Evolutionary conservation across 495 filamentous ascomycete species (phyloP).

Genomic region (Podospora anserina): DNA sequence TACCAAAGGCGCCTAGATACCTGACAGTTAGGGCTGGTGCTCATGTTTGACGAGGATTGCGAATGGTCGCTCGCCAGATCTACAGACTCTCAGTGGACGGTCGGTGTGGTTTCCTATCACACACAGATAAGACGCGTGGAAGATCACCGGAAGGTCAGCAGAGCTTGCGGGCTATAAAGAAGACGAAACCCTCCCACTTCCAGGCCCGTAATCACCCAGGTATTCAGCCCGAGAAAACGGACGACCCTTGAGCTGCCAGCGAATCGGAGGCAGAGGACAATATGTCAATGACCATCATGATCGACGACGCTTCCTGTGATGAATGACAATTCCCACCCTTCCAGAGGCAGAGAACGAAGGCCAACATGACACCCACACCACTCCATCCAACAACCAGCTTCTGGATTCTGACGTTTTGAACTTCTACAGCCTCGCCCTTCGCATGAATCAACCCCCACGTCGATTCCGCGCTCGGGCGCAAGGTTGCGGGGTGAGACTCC

Average conservation of each 20-base stretch:
- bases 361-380: neutral
- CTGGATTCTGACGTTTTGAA: neutral
- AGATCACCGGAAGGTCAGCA: neutral
- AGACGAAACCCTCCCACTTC: neutral
- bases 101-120: neutral
- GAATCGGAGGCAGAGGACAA: neutral
- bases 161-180: neutral
- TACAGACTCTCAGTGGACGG: slow-evolving; percentile 21
- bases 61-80: slow-evolving; percentile 19
- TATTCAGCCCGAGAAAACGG: neutral
- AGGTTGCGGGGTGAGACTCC: neutral
- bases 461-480: neutral
- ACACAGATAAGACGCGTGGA: neutral
- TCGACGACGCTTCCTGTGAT: neutral
- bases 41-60: slow-evolving; percentile 25
- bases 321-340: neutral
- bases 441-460: neutral
- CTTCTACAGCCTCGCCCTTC: neutral
- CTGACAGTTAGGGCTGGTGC: neutral
- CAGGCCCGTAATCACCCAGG: neutral
- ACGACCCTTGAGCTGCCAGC: neutral
- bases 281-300: neutral
- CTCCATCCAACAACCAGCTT: neutral
- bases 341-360: neutral
- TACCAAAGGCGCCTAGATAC: neutral